A percentile compares a stretch with the other conserved stretches of the same genome.
Evolutionary conservation across 2,329 filamentous ascomycete genomes (phyloP).

Genomic region (Zymoseptoria pseudotritici): DNA sequence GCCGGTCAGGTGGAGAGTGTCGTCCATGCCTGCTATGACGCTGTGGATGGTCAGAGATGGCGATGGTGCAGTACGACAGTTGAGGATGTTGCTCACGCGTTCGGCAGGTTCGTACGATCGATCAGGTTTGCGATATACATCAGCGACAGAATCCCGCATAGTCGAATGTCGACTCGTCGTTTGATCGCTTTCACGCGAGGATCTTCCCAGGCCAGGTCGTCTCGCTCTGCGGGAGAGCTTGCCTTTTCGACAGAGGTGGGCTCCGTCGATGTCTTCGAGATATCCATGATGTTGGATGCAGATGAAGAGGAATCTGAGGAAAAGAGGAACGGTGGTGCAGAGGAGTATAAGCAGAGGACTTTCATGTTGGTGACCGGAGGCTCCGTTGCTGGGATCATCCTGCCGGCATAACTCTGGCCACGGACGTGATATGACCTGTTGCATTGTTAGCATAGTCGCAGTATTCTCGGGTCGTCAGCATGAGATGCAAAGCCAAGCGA

Average conservation of each 20-base stretch:
- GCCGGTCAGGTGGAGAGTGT: neutral
- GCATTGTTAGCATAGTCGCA: neutral
- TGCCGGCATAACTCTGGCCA: neutral
- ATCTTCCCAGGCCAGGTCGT: conserved; percentile 1
- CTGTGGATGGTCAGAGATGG: neutral
- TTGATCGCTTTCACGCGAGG: conserved; percentile 7
- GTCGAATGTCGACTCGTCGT: conserved; percentile 4
- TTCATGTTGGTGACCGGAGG: neutral
- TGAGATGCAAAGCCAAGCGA: neutral
- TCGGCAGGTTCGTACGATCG: conserved; percentile 7
- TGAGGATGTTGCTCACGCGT: conserved; percentile 1
- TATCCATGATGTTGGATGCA: neutral
- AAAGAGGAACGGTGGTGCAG: neutral
- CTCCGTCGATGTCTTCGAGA: neutral
- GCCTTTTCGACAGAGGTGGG: neutral
- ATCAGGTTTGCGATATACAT: conserved; percentile 9
- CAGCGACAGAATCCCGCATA: conserved; percentile 2
- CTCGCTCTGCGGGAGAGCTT: neutral
- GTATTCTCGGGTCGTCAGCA: neutral
- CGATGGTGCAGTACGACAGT: neutral
- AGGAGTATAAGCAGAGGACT: neutral
- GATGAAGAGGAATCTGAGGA: neutral
- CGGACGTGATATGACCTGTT: neutral
- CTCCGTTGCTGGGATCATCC: neutral
- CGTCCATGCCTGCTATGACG: conserved; percentile 7